These are phyloP conservation scores for Solanum dulcamara DNA, from an alignment of 257 asterid genomes.

Conservation along the genomic window DNA sequence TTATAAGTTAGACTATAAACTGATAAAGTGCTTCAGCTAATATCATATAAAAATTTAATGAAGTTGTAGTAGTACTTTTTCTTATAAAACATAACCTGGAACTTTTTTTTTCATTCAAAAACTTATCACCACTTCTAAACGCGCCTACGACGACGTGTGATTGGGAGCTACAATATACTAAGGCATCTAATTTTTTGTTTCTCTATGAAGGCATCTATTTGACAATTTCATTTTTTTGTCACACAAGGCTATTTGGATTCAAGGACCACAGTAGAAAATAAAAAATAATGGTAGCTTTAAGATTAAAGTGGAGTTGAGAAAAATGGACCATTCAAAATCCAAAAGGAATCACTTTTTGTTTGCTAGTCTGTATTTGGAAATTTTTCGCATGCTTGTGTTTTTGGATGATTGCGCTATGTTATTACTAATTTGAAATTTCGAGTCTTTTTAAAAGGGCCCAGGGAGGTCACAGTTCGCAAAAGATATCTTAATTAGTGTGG, in stretches of 20 bases:
- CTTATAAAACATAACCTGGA: not conserved
- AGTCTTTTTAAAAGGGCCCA: not conserved
- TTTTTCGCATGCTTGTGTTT: not conserved
- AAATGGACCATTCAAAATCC: not conserved
- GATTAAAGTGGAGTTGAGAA: not conserved
- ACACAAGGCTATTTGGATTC: not conserved
- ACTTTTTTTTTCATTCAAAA: too few species aligned
- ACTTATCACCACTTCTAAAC: too few species aligned
- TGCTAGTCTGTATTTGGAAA: not conserved
- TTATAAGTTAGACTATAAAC: too few species aligned
- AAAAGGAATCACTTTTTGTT: not conserved
- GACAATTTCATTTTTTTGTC: not conserved
- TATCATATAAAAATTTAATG: not conserved
- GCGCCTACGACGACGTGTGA: too few species aligned
- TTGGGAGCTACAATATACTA: too few species aligned
- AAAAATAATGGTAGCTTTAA: too few species aligned
- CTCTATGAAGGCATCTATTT: not conserved
- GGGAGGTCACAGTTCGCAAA: too few species aligned
- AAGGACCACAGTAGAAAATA: not conserved
- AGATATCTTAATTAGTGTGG: not conserved
- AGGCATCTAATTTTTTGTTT: not conserved
- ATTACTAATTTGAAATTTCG: not conserved
- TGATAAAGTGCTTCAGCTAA: not conserved
- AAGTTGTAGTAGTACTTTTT: not conserved
- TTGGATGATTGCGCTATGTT: not conserved